Percentiles rank a stretch among this genome's conserved stretches.
Conservation (phyloP, 2,329 filamentous ascomycete genomes). For the Colletotrichum musicola region DNA sequence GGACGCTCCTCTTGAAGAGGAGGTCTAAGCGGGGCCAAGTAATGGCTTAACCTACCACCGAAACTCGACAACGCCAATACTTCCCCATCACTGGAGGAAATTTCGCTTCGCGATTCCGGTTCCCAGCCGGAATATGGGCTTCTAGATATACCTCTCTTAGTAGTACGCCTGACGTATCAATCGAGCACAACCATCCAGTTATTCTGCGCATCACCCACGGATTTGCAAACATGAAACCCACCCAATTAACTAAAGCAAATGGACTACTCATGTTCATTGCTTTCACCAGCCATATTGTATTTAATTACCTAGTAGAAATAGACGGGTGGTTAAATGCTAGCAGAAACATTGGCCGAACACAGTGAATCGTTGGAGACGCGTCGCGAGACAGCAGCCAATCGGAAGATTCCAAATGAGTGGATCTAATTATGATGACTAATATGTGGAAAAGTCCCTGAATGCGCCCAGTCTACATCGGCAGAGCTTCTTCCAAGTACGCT, state of each 20-base stretch:
- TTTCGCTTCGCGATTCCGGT: constrained; percentile 45
- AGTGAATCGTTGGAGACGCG: neutral
- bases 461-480: constrained; percentile 8
- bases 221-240: neutral
- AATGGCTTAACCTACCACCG: neutral
- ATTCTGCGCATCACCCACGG: constrained; percentile 29
- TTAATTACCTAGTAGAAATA: too few relatives aligned
- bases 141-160: constrained; percentile 57
- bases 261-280: neutral
- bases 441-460: constrained; percentile 45
- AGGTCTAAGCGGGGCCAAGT: constrained; percentile 57
- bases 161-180: constrained; percentile 48
- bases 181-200: constrained; percentile 47
- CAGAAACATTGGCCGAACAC: too few relatives aligned
- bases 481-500: constrained; percentile 9
- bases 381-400: constrained; percentile 19
- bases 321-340: too few relatives aligned
- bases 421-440: constrained; percentile 48
- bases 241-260: neutral
- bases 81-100: constrained; percentile 29
- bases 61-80: constrained; percentile 16
- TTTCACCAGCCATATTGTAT: neutral
- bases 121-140: constrained; percentile 46
- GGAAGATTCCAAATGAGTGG: constrained; percentile 14
- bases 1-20: constrained; percentile 83